Evolutionary conservation across 1,139 yeast species (phyloP).

Genomic region (Torulaspora globosa): DNA sequence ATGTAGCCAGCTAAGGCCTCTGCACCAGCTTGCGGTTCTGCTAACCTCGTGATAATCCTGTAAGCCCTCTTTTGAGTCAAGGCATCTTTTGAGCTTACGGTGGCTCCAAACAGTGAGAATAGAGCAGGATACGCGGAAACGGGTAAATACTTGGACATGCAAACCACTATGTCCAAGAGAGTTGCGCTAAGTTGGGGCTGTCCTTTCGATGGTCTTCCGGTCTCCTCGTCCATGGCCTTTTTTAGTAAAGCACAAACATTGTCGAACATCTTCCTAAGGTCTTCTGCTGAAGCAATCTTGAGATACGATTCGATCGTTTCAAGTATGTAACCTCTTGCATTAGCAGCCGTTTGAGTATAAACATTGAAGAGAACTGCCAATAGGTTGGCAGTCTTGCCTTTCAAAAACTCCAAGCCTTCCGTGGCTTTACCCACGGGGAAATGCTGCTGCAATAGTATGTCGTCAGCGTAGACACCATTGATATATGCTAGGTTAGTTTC

Average conservation of each 20-base stretch:
- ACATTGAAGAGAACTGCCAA: constrained; percentile 87
- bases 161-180: constrained; percentile 85
- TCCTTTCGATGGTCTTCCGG: constrained; percentile 30
- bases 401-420: constrained; percentile 56
- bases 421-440: constrained; percentile 57
- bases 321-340: constrained; percentile 74
- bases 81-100: constrained; percentile 58
- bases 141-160: constrained; percentile 82
- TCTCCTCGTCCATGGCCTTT: constrained; percentile 66
- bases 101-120: constrained; percentile 68
- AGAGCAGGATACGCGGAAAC: constrained; percentile 64
- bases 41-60: constrained; percentile 66
- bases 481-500: constrained; percentile 68
- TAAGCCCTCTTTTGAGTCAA: constrained; percentile 86
- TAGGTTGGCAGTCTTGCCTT: constrained; percentile 65
- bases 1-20: constrained; percentile 50
- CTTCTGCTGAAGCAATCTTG: constrained; percentile 62
- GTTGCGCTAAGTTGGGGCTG: constrained; percentile 61
- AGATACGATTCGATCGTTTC: constrained; percentile 83
- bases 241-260: constrained; percentile 79
- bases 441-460: constrained; percentile 54
- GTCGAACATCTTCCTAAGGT: constrained; percentile 71
- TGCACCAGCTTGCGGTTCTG: constrained; percentile 66
- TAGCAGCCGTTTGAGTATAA: constrained; percentile 80
- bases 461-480: constrained; percentile 55